Evolutionary conservation across 495 filamentous ascomycete species (phyloP).

Genomic region (Hyaloscypha bicolor): DNA sequence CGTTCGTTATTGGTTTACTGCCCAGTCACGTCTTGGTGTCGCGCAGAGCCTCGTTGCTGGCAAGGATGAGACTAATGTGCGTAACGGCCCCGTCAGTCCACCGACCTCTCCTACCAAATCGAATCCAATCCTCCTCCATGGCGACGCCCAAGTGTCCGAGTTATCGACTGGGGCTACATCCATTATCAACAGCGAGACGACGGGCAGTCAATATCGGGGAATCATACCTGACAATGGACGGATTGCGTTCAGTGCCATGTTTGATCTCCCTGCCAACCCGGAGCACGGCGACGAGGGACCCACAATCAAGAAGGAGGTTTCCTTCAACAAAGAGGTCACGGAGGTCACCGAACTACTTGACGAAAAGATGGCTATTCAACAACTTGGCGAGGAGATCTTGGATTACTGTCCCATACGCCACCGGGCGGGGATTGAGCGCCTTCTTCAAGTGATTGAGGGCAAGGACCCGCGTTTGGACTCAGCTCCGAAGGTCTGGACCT

Average conservation of each 20-base stretch:
- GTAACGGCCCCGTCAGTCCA: neutral
- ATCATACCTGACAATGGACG: neutral
- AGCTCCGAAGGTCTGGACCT: conserved; percentile 56
- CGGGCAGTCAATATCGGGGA: neutral
- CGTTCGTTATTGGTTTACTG: conserved; percentile 46
- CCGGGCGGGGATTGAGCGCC: conserved; percentile 48
- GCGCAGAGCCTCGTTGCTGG: conserved; percentile 1
- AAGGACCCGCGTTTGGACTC: conserved; percentile 46
- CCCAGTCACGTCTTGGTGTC: conserved; percentile 36
- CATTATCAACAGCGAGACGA: neutral
- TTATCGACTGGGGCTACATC: too few relatives aligned
- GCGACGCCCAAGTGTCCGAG: too few relatives aligned
- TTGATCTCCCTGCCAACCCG: neutral
- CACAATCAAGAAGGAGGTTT: neutral
- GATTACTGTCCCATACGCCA: conserved; percentile 54
- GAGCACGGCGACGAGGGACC: too few relatives aligned
- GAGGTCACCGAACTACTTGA: neutral
- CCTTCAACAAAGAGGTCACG: too few relatives aligned
- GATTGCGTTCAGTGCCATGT: neutral
- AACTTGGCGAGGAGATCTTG: conserved; percentile 21
- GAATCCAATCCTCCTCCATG: too few relatives aligned
- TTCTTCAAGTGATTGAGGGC: conserved; percentile 47
- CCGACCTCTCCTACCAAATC: too few relatives aligned
- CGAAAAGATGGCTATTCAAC: neutral
- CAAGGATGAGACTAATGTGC: conserved; percentile 5